These are phyloP conservation scores for Kockiozyma suomiensis DNA, from an alignment of 805 yeast genomes.

Conservation along the genomic window DNA sequence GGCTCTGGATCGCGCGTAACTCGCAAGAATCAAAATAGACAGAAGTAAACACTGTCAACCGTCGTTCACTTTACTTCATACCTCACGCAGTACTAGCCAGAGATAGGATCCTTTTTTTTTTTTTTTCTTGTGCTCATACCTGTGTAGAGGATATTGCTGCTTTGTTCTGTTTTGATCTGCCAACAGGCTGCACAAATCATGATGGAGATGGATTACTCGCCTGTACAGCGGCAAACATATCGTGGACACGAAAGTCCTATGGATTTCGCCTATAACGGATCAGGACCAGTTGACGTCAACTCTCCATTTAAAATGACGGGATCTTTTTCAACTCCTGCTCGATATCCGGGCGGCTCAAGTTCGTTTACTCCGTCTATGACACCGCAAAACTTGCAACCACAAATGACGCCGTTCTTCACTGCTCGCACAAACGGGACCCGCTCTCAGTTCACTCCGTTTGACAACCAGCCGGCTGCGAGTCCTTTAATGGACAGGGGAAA, in stretches of 20 bases:
- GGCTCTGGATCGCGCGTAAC: neutral
- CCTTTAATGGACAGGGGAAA: neutral
- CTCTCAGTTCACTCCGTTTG: neutral
- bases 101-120: too few relatives aligned
- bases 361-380: neutral
- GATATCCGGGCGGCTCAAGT: neutral
- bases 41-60: neutral
- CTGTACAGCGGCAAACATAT: neutral
- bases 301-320: slow-evolving; percentile 14
- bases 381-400: slow-evolving; percentile 1
- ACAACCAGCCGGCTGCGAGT: neutral
- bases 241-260: slow-evolving; percentile 32
- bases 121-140: too few relatives aligned
- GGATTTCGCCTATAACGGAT: slow-evolving; percentile 24
- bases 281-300: slow-evolving; percentile 18
- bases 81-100: too few relatives aligned
- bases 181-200: neutral
- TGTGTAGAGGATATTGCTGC: too few relatives aligned
- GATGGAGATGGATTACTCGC: slow-evolving; percentile 19
- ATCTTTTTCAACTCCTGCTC: slow-evolving; percentile 12
- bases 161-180: neutral
- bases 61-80: neutral
- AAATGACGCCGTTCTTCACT: slow-evolving; percentile 15
- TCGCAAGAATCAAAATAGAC: neutral
- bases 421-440: slow-evolving; percentile 2